Base-by-base conservation (phyloP, 176 grass and related monocot genomes). In the Oryza meyeriana region DNA sequence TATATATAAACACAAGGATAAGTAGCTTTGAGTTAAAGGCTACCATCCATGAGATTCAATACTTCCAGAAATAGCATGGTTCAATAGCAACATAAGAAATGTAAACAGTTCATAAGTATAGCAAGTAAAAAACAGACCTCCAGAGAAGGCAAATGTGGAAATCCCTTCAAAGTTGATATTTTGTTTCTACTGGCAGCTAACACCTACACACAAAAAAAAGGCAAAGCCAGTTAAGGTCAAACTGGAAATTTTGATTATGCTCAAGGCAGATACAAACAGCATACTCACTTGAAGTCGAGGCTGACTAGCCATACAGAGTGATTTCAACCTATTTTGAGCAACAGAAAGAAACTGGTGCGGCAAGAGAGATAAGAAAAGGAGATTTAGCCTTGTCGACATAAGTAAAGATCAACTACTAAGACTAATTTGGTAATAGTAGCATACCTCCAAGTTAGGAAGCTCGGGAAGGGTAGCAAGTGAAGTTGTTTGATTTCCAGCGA, bases 361-460 rank as follows among this genome's bases (percentile, higher is more conserved):
- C 79, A 84, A 94, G 81, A 86, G 41, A 87, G 16, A 81, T 33
- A 85, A 74, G 74, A 44, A 47, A 45, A 39, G 33, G 27, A 36
- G 9, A 61, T 72, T 82, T 35, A 89, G 30, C 38, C 25, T 59
- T 87, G 81, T 61, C 8, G 66, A 86, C 38, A 16, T 30, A 72
- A 33, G 69, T 82, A 81, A 75, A 83, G 29, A 44, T 81, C 55
- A 47, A 83, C 66, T 62, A 28, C 40, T 79, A 86, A 77, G 27
- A 32, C 17, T 27, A 87, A 77, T 64, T 75, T 69, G n/a, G 62
- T 32, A 45, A 75, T 70, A 86, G 77, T n/a, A 69, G 48, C 35
- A 75, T 91, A 98, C 95, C 95, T 98, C 95, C 90, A 98, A 85
- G 69, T 98, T 95, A 85, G 95, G 95, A 91, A 98, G 80, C 72